Conservation (phyloP, 768 basidiomycete genomes). For the Suillus americanus region DNA sequence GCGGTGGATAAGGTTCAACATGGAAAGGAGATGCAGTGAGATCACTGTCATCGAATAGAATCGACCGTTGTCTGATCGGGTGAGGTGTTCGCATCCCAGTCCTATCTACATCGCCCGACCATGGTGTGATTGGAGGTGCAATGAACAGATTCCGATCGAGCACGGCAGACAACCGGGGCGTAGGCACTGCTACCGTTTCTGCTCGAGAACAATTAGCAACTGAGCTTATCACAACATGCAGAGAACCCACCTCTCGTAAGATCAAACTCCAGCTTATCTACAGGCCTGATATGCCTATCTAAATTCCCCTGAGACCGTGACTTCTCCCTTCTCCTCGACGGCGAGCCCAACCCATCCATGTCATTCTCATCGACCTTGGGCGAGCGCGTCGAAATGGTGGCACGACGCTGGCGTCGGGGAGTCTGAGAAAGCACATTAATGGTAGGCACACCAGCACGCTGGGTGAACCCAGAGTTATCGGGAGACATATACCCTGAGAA, state of each 20-base stretch:
- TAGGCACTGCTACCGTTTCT: slow-evolving; percentile 39
- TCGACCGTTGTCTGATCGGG: slow-evolving; percentile 10
- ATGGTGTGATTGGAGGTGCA: slow-evolving; percentile 42
- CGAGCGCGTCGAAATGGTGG: slow-evolving; percentile 67
- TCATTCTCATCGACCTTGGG: slow-evolving; percentile 39
- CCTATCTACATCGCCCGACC: slow-evolving; percentile 38
- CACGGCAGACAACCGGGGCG: slow-evolving; percentile 62
- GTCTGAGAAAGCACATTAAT: slow-evolving; percentile 28
- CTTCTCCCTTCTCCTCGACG: slow-evolving; percentile 66
- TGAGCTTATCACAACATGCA: background rate
- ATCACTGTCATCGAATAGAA: slow-evolving; percentile 41
- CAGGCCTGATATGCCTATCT: slow-evolving; percentile 64
- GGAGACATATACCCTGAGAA: slow-evolving; percentile 19
- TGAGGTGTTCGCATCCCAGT: slow-evolving; percentile 20
- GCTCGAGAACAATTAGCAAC: slow-evolving; percentile 2
- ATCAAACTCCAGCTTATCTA: slow-evolving; percentile 65
- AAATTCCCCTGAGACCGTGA: slow-evolving; percentile 66
- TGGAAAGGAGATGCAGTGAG: slow-evolving; percentile 60
- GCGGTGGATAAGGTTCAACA: slow-evolving; percentile 64
- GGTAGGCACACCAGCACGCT: slow-evolving; percentile 14
- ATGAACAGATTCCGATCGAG: slow-evolving; percentile 72
- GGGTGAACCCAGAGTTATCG: slow-evolving; percentile 21
- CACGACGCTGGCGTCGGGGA: slow-evolving; percentile 43
- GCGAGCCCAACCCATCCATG: slow-evolving; percentile 42
- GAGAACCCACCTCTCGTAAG: slow-evolving; percentile 54